Evolutionary conservation across 2,329 filamentous ascomycete species (phyloP).

Genomic region (Madurella mycetomatis): DNA sequence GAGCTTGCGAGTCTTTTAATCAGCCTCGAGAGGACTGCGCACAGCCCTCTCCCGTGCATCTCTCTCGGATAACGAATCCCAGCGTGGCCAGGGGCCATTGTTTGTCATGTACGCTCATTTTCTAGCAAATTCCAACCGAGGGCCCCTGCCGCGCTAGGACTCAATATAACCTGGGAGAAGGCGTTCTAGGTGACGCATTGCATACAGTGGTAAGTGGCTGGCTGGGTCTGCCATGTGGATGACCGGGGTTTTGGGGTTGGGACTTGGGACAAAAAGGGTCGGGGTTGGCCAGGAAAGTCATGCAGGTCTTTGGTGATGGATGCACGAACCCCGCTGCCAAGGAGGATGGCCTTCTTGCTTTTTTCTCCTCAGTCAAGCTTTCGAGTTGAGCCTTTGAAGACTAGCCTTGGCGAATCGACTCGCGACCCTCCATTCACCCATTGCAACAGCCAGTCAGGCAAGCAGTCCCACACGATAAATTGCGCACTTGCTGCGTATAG

Average conservation of each 20-base stretch:
- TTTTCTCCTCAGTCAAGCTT: not conserved
- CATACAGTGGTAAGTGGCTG: not conserved
- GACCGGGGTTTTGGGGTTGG: not conserved
- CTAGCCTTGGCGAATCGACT: not conserved
- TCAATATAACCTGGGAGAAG: too few species aligned
- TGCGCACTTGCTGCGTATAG: conserved; percentile 24
- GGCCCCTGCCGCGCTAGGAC: too few species aligned
- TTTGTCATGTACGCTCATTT: too few species aligned
- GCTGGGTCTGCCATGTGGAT: not conserved
- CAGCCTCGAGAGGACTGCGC: too few species aligned
- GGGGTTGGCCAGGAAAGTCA: not conserved
- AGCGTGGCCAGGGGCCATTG: too few species aligned
- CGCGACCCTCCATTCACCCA: not conserved
- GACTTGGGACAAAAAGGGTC: not conserved
- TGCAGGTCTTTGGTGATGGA: not conserved
- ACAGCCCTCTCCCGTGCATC: too few species aligned
- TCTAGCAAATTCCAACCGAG: too few species aligned
- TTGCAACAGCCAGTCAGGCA: conserved; percentile 5
- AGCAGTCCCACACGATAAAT: conserved; percentile 20
- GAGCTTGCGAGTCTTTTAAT: too few species aligned
- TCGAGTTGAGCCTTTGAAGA: not conserved
- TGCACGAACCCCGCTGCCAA: conserved; percentile 1
- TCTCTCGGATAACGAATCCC: too few species aligned
- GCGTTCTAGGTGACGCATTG: not conserved
- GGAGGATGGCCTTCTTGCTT: not conserved